Conservation (phyloP, 2,329 filamentous ascomycete genomes). For the Dothistroma septosporum region DNA sequence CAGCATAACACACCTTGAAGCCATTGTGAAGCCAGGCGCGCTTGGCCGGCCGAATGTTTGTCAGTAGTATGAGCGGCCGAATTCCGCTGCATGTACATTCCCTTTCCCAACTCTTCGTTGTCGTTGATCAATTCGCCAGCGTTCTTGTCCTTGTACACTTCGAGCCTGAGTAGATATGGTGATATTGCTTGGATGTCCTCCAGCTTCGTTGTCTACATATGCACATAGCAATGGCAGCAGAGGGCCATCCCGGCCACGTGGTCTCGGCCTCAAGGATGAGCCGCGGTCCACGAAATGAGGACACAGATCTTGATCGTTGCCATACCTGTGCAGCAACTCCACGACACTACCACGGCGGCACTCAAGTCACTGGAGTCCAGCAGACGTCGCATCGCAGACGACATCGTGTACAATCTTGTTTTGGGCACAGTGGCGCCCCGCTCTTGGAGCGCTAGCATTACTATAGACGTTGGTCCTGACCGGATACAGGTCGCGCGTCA, state of each 20-base stretch:
- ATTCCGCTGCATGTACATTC: neutral
- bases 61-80: neutral
- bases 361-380: too few relatives aligned
- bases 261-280: neutral
- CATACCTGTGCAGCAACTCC: neutral
- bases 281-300: neutral
- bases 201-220: neutral
- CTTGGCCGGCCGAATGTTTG: neutral
- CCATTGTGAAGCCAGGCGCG: constrained; percentile 1
- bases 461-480: neutral
- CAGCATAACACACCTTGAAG: constrained; percentile 10
- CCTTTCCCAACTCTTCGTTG: neutral
- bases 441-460: neutral
- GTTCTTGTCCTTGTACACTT: neutral
- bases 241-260: neutral
- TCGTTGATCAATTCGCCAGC: neutral
- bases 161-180: neutral
- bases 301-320: neutral
- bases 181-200: neutral
- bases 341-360: neutral
- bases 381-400: neutral
- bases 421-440: neutral
- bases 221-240: neutral
- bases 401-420: neutral
- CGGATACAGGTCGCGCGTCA: neutral